A percentile compares a stretch with the other conserved stretches of the same genome.
These are phyloP conservation scores for Pestalotiopsis fici DNA, from an alignment of 2,329 filamentous ascomycete species.

Conservation along the genomic window DNA sequence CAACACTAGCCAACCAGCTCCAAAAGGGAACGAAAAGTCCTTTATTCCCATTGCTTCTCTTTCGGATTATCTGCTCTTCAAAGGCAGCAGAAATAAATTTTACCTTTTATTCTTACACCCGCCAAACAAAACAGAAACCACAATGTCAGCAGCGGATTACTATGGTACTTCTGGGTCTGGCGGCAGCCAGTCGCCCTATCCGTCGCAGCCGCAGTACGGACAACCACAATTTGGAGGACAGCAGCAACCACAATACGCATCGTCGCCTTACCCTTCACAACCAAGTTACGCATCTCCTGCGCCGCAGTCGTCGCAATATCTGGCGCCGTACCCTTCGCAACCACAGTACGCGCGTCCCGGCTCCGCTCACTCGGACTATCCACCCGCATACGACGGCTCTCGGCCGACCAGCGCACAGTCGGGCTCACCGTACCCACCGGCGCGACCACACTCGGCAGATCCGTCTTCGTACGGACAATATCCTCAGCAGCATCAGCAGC, in stretches of 20 bases:
- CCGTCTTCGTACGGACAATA: conserved; percentile 17
- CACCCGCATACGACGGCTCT: conserved; percentile 9
- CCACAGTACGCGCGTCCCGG: conserved; percentile 26
- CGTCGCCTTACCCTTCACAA: conserved; percentile 21
- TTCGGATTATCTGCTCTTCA: neutral
- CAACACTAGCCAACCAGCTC: neutral
- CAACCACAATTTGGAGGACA: neutral
- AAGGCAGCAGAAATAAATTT: neutral
- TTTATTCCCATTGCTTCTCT: neutral
- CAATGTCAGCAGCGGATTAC: conserved; percentile 31
- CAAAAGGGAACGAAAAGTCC: neutral
- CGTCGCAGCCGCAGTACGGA: conserved; percentile 22
- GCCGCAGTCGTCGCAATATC: conserved; percentile 19
- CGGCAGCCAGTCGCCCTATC: conserved; percentile 14
- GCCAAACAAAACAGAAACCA: neutral
- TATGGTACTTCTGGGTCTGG: conserved; percentile 24
- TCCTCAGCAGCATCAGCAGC: neutral
- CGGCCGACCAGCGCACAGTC: conserved; percentile 1
- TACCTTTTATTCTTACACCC: neutral
- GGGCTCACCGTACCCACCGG: conserved; percentile 10
- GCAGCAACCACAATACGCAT: conserved; percentile 8
- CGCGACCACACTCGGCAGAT: conserved; percentile 28
- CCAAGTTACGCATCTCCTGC: conserved; percentile 20
- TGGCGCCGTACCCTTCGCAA: conserved; percentile 24
- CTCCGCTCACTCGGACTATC: conserved; percentile 28